Evolutionary conservation across 202 grass and related monocot species (phyloP).

Genomic region (Eragrostis tef): DNA sequence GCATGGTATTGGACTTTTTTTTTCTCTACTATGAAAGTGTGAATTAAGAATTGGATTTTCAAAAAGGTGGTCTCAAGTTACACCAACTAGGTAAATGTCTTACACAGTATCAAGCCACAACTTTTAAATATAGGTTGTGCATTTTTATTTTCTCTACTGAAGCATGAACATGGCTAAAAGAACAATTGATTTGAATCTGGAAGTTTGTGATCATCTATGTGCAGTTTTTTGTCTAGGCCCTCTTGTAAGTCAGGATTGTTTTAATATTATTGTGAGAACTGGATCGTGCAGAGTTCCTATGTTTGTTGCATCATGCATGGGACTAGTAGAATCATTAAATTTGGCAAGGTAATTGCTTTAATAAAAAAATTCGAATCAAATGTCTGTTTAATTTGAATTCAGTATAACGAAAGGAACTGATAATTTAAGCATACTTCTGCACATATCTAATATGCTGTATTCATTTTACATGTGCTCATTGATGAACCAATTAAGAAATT

Average conservation of each 20-base stretch:
- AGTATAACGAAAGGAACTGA: neutral
- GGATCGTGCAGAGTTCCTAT: neutral
- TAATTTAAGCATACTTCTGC: neutral
- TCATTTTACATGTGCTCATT: neutral
- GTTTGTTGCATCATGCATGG: neutral
- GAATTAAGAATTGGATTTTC: neutral
- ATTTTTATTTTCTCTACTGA: neutral
- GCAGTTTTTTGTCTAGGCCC: neutral
- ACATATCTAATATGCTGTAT: neutral
- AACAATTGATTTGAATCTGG: neutral
- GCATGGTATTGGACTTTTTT: neutral
- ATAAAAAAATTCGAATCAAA: neutral
- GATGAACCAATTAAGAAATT: slow-evolving; percentile 6
- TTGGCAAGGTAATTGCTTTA: neutral
- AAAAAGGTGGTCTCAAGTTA: neutral
- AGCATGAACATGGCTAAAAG: neutral
- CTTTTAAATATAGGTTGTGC: neutral
- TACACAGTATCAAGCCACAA: slow-evolving; percentile 1
- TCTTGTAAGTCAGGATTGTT: neutral
- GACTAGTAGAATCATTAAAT: neutral
- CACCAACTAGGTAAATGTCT: neutral
- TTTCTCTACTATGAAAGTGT: neutral
- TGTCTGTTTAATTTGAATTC: slow-evolving; percentile 23
- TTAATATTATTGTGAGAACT: neutral
- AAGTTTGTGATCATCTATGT: neutral